Evolutionary conservation across 106 monocot species (phyloP).

Genomic region (Xerophyta viscosa): DNA sequence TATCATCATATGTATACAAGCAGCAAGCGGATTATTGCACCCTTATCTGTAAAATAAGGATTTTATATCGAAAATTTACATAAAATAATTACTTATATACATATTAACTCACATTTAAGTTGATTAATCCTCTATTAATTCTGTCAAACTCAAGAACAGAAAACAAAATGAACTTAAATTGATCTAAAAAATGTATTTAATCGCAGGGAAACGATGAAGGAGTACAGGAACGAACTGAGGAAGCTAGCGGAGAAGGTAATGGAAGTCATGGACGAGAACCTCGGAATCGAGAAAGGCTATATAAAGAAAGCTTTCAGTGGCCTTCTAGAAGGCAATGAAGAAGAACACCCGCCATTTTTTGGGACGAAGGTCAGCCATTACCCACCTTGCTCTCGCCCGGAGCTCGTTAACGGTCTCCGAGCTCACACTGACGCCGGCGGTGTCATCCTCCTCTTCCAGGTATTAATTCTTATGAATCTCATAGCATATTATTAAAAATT

Average conservation of each 20-base stretch:
- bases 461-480: no score
- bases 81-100: no score
- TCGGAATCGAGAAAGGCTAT: constrained; percentile 41
- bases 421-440: constrained; percentile 89
- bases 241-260: constrained; percentile 26
- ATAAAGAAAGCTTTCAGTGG: constrained; percentile 40
- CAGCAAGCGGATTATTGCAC: no score
- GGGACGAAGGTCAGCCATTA: constrained; percentile 64
- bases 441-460: constrained; percentile 65
- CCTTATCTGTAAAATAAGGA: no score
- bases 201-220: constrained; percentile 27
- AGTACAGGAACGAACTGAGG: constrained; percentile 20
- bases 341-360: constrained; percentile 17
- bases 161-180: no score
- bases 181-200: neutral
- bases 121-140: neutral
- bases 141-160: no score
- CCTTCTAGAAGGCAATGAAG: constrained; percentile 3
- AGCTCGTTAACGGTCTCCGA: constrained; percentile 30
- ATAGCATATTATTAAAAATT: no score
- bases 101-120: no score
- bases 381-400: constrained; percentile 31
- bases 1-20: no score
- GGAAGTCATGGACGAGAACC: constrained; percentile 10
- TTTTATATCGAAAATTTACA: no score